Evolutionary conservation across 2,329 filamentous ascomycete species (phyloP), one percentile per base, ranked within the genome.

Genomic region (Ascochyta fabae): DNA sequence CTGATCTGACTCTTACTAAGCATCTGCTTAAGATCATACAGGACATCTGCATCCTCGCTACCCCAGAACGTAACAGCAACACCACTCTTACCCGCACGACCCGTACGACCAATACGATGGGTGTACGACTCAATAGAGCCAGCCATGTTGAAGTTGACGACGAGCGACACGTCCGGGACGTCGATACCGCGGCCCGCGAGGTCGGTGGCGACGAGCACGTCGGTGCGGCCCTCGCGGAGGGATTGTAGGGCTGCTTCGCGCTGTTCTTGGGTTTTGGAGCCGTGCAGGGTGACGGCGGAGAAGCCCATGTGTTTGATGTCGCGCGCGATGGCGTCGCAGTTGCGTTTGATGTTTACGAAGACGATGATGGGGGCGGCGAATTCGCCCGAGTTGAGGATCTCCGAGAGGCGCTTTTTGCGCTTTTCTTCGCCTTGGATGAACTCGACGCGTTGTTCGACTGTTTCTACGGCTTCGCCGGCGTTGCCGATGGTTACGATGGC

Each of bases 71-170:
- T 99, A 61, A 99, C 95, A 2, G 95, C 91, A 46, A 96, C 88
- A 88, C 95, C 95, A 66, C 86, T 93, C 85, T 98, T 98, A 59
- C 95, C 95, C 2, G 95, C 95, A 87, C 95, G 90, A 83, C 95
- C 95, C 1, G 95, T 99, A 80, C 95, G 89, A 76, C 95, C 95
- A 70, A 99, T 90, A 80, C 95, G 88, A 82, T 99, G 95, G 2
- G 94, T 98, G 75, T 99, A 99, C 71, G 86, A 89, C 79, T 99
- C 95, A 65, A 99, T 98, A 65, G 83, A 92, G 12, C 80, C 87
- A 0, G 95, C 90, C 95, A 99, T 98, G 82, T 98, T 99, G 85
- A 98, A 99, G 81, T 99, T 99, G 74, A 99, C 84, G 53, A 99
- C 95, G 57, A 99, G 84, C 59, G 86, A 91, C 36, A 99, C 95